Evolutionary conservation across 192 early-diverging fungal genomes (phyloP).

Genomic region (Coemansia sp.): DNA sequence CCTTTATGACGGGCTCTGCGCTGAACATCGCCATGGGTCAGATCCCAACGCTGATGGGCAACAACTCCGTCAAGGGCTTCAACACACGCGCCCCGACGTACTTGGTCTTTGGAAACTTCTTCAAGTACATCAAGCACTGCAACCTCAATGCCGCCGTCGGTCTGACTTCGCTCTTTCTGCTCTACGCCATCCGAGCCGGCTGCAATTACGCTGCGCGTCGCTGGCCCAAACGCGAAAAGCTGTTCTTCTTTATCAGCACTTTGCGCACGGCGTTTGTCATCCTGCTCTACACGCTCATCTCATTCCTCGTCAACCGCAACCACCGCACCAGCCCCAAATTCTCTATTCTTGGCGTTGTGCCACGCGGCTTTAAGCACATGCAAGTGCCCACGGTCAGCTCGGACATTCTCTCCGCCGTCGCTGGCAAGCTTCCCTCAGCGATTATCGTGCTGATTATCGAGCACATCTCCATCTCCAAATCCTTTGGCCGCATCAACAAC

Average conservation of each 20-base stretch:
- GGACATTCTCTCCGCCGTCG: conserved; percentile 54
- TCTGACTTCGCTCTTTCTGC: conserved; percentile 49
- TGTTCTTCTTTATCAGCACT: conserved; percentile 66
- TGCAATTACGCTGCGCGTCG: conserved; percentile 36
- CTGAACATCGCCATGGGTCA: conserved; percentile 80
- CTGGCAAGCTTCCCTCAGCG: conserved; percentile 61
- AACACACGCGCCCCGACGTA: conserved; percentile 73
- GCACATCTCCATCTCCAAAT: conserved; percentile 87
- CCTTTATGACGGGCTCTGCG: conserved; percentile 85
- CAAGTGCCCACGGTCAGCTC: conserved; percentile 56
- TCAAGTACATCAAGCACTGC: conserved; percentile 53
- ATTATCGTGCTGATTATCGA: conserved; percentile 82
- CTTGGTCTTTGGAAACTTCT: conserved; percentile 72
- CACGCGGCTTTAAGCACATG: conserved; percentile 69
- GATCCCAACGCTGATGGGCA: conserved; percentile 75
- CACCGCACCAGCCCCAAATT: conserved; percentile 54
- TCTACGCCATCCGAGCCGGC: conserved; percentile 44
- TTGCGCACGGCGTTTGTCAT: conserved; percentile 76
- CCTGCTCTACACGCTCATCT: conserved; percentile 70
- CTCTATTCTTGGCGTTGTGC: conserved; percentile 69
- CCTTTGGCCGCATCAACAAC: conserved; percentile 81
- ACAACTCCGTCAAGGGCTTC: conserved; percentile 59
- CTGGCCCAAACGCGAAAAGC: conserved; percentile 51
- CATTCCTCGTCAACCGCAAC: conserved; percentile 64
- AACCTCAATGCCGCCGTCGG: conserved; percentile 50